These are phyloP conservation scores for Torulaspora globosa DNA, from an alignment of 1,139 yeast species.

Conservation along the genomic window DNA sequence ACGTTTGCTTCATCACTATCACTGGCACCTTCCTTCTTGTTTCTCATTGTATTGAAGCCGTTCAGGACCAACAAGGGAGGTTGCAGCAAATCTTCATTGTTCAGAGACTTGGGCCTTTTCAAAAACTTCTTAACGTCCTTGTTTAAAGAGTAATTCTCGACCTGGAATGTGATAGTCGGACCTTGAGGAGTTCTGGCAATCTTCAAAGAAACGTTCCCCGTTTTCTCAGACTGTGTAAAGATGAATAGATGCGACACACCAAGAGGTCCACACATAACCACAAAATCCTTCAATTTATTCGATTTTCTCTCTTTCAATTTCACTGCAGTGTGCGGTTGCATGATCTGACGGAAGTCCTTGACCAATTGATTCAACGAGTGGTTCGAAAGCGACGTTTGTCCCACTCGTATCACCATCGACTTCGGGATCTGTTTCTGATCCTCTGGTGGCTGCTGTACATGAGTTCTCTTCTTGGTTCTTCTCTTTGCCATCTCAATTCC, in stretches of 20 bases:
- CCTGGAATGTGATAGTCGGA: constrained; percentile 82
- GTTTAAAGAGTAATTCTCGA: constrained; percentile 71
- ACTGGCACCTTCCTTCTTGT: constrained; percentile 32
- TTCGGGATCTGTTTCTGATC: constrained; percentile 69
- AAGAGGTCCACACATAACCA: constrained; percentile 96
- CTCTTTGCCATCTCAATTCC: constrained; percentile 33
- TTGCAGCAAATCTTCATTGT: constrained; percentile 59
- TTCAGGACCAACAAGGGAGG: constrained; percentile 93
- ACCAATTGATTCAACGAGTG: constrained; percentile 81
- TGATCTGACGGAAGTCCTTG: constrained; percentile 76
- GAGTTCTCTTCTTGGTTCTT: constrained; percentile 75
- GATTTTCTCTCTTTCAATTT: constrained; percentile 80
- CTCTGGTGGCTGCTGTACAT: constrained; percentile 60
- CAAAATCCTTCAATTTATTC: constrained; percentile 81
- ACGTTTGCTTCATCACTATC: constrained; percentile 42
- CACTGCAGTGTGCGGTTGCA: constrained; percentile 97
- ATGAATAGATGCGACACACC: constrained; percentile 87
- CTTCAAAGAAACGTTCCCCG: constrained; percentile 79
- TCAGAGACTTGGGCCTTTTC: constrained; percentile 65
- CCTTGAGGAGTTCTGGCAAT: constrained; percentile 89
- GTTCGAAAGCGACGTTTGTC: constrained; percentile 65
- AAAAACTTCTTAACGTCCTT: constrained; percentile 73
- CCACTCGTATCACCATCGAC: constrained; percentile 89
- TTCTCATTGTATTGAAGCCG: constrained; percentile 54
- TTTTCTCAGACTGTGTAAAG: constrained; percentile 72